A percentile compares a stretch with the other conserved stretches of the same genome.
Conservation (phyloP, 495 filamentous ascomycete species). For the Penicillium verhagenii region DNA sequence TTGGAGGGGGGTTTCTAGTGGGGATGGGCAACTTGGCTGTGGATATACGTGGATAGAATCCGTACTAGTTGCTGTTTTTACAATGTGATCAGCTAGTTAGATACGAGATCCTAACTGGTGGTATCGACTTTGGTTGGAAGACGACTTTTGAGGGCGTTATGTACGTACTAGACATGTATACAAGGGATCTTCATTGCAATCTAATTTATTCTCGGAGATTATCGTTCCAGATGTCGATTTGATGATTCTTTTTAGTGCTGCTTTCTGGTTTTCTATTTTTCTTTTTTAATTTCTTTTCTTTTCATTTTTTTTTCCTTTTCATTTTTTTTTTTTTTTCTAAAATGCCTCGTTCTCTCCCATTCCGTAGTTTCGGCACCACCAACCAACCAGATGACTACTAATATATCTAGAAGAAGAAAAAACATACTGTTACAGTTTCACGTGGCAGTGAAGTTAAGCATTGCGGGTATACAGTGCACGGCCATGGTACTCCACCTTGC, state of each 20-base stretch:
- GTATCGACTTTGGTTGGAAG: neutral
- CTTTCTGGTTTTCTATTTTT: neutral
- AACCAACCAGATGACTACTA: no score
- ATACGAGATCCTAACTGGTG: neutral
- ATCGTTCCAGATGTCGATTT: no score
- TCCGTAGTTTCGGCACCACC: no score
- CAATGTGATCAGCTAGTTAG: slow-evolving; percentile 7
- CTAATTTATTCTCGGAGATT: neutral
- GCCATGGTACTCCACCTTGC: slow-evolving; percentile 8
- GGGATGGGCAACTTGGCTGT: neutral
- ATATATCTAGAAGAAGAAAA: no score
- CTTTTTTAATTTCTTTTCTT: neutral
- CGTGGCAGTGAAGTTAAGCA: slow-evolving; percentile 20
- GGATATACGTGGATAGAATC: no score
- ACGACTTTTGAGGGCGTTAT: no score
- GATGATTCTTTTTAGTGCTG: neutral
- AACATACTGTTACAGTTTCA: slow-evolving; percentile 8
- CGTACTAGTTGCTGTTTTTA: neutral
- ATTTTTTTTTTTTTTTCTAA: no score
- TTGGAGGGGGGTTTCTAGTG: neutral
- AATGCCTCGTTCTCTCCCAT: no score
- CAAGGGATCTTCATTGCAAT: neutral
- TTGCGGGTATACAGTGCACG: slow-evolving; percentile 14
- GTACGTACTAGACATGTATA: neutral
- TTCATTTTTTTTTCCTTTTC: neutral